Evolutionary conservation across 768 basidiomycete species (phyloP), one percentile per base, ranked within the genome.

Genomic region (Suillus subluteus): DNA sequence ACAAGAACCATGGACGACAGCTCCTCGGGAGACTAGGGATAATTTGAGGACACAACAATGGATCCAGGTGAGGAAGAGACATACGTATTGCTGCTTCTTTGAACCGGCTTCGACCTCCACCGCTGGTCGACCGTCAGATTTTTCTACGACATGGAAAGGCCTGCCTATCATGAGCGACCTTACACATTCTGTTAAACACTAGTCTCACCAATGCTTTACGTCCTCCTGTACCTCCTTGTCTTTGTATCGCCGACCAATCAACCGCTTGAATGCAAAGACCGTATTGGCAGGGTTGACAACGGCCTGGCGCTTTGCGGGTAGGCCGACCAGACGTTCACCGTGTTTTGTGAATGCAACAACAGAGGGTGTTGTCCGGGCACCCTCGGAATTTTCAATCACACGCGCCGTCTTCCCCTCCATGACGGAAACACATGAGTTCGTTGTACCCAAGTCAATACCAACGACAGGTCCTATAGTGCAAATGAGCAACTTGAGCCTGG

Each of bases 341-440:
- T 98, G 96, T 79, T 98, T 98, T 64, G 98, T 95, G 86, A 99
- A 99, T 46, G 97, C 97, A 71, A 99, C 95, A 65, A 98, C 95
- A 46, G 98, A 99, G 3, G 98, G 98, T 18, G 98, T 99, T 69
- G 98, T 99, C 71, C 98, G 90, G 65, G 92, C 93, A 83, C 98
- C 97, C 83, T 99, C 97, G 6, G 96, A 83, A 83, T 99, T 99
- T 82, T 98, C 98, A 71, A 99, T 91, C 69, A 99, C 97, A 71
- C 94, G 91, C 61, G 96, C 88, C 43, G 90, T 91, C 83, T 97
- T 90, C 71, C 95, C 96, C 83, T 98, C 96, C 94, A 97, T 98
- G 68, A 98, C 86, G 59, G 92, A 89, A 66, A 96, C 94, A 78
- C 93, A 95, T 59, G 94, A 95, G 79, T 94, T 94, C 38, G 94